These are phyloP conservation scores for Prunus armeniaca DNA, from an alignment of 306 rosid species.

Conservation along the genomic window DNA sequence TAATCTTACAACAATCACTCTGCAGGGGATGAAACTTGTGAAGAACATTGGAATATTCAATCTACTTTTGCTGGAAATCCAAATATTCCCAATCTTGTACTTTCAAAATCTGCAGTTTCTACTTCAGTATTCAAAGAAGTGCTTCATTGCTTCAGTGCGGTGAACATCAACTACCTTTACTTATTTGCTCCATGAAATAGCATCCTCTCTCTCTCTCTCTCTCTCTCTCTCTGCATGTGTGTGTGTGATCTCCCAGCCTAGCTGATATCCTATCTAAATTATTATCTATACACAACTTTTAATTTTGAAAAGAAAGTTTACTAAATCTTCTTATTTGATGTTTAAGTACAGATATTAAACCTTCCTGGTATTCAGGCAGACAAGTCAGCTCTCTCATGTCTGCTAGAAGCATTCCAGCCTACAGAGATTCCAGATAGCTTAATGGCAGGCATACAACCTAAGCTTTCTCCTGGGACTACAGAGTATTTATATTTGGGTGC, in stretches of 20 bases:
- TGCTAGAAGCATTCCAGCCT: conserved; percentile 45
- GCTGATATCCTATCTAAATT: not conserved
- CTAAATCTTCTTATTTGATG: not conserved
- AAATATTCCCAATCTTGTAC: conserved; percentile 25
- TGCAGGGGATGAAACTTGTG: conserved; percentile 30
- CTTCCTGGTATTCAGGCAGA: conserved; percentile 27
- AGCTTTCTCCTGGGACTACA: conserved; percentile 26
- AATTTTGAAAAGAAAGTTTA: not conserved
- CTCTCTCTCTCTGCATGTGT: not conserved
- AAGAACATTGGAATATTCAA: conserved; percentile 36
- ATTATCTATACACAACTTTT: not conserved
- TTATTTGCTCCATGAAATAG: not conserved
- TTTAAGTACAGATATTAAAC: conserved; percentile 27
- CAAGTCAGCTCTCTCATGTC: conserved; percentile 19
- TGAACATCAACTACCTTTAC: not conserved
- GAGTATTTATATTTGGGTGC: conserved; percentile 32
- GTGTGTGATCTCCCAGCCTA: not conserved
- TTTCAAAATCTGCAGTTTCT: conserved; percentile 31
- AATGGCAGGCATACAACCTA: conserved; percentile 22
- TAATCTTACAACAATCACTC: not conserved
- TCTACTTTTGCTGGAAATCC: conserved; percentile 38
- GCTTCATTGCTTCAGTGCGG: conserved; percentile 37
- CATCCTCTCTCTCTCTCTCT: not conserved
- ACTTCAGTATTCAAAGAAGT: conserved; percentile 29
- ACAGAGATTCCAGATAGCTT: conserved; percentile 19